Percentiles rank a stretch among this genome's conserved stretches.
These are phyloP conservation scores for Camellia lanceoleosa DNA, from an alignment of 148 eudicot species.

Conservation along the genomic window DNA sequence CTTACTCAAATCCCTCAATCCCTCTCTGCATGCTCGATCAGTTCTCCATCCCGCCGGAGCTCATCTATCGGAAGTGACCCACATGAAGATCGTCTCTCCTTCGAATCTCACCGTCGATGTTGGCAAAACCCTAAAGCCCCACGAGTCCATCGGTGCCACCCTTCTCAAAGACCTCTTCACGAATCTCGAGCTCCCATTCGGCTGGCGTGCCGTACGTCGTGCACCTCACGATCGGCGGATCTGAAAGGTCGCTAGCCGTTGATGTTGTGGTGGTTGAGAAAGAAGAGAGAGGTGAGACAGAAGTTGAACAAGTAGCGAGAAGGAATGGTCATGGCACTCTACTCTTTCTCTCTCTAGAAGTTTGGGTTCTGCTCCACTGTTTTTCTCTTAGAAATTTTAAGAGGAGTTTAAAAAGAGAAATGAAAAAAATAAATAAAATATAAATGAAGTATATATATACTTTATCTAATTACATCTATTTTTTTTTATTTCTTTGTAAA, in stretches of 20 bases:
- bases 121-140: slow-evolving; percentile 67
- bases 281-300: neutral
- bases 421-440: no score
- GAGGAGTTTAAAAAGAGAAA: no score
- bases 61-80: slow-evolving; percentile 79
- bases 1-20: slow-evolving; percentile 27
- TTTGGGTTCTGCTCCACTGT: no score
- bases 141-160: slow-evolving; percentile 58
- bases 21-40: slow-evolving; percentile 93
- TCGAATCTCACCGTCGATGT: slow-evolving; percentile 75
- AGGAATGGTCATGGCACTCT: neutral
- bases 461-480: no score
- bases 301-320: neutral
- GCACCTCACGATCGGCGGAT: slow-evolving; percentile 40
- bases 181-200: slow-evolving; percentile 43
- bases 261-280: slow-evolving; percentile 47
- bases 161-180: slow-evolving; percentile 62
- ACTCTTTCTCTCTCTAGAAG: neutral
- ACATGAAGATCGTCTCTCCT: slow-evolving; percentile 80
- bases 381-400: neutral
- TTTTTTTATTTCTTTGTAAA: neutral
- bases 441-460: no score
- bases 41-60: slow-evolving; percentile 56
- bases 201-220: slow-evolving; percentile 45
- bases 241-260: slow-evolving; percentile 38